Evolutionary conservation across 2,329 filamentous ascomycete species (phyloP).

Genomic region (Lecanicillium sp.): DNA sequence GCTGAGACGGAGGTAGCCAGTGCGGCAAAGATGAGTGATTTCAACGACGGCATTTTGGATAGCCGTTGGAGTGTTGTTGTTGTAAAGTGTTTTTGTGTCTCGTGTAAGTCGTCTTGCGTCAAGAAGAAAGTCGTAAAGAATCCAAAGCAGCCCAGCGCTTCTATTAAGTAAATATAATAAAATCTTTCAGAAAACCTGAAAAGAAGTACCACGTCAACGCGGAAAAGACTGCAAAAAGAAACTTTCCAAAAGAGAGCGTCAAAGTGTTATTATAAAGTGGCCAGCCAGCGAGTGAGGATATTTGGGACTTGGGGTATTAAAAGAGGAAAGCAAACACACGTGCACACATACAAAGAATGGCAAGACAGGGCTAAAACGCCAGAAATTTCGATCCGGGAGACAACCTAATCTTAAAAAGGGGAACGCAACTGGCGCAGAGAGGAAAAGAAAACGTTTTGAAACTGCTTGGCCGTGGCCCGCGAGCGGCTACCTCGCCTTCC

Average conservation of each 20-base stretch:
- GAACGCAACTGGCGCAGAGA: not conserved
- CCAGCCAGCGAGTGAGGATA: not conserved
- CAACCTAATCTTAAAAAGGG: not conserved
- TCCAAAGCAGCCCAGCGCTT: not conserved
- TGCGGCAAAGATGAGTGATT: conserved; percentile 1
- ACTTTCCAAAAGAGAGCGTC: not conserved
- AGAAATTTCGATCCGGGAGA: no score
- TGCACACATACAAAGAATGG: not conserved
- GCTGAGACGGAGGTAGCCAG: conserved; percentile 2
- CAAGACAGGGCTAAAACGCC: not conserved
- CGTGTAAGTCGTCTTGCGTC: no score
- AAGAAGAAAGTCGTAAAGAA: no score
- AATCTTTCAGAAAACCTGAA: not conserved
- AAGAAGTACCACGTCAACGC: conserved; percentile 1
- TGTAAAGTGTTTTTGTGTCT: not conserved
- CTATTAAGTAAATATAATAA: not conserved
- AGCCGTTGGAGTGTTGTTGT: no score
- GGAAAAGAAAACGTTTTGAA: conserved; percentile 3
- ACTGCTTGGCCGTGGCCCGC: conserved; percentile 4
- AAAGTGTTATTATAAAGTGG: not conserved
- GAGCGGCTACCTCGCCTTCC: conserved; percentile 4
- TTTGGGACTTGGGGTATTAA: not conserved
- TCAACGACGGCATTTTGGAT: conserved; percentile 2
- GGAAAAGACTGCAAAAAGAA: not conserved
- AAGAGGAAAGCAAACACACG: not conserved